Evolutionary conservation across 2,329 filamentous ascomycete genomes (phyloP), one percentile per base, ranked within the genome.

Genomic region (Drechslera avenae): DNA sequence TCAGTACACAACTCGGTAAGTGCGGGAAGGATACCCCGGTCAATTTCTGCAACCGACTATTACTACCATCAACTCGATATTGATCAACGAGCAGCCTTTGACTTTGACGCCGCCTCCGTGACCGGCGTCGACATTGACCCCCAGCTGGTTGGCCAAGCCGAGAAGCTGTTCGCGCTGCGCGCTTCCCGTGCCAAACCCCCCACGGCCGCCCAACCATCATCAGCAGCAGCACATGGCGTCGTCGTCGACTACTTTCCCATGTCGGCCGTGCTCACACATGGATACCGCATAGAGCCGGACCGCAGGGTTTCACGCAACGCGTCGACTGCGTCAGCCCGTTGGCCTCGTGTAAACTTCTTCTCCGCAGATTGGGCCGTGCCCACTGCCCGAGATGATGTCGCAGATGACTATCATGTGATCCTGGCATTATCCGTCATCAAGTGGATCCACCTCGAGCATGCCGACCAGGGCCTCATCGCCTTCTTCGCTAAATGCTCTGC

Each of bases 101-200:
- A 73, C 46, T 74, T 73, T 59, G 56, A 61, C 49, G 72, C 73
- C 36, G 58, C 62, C 46, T 67, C 67, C 21, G 70, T 75, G 46
- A 70, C 67, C 36, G 74, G 73, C 44, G 66, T 76, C 48, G 74
- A 76, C 49, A 71, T 74, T 36, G 74, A 76, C 56, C 55, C 60
- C 37, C 58, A 67, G 18, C 67, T 76, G 36, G 66, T 75, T 52
- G 53, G 46, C 34, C 68, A 73, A 34, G 73, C 74, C 50, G 60
- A 68, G 34, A 64, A 63, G 35, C 71, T 75, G 34, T 49, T 73
- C 46, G 66, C 68, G 10, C 64, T 74, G 19, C 70, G 68, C 40
- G 65, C 66, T 56, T 75, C 73, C 42, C 70, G 73, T 57, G 47
- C 60, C 21, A 64, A 59, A 32, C 68, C 69, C 30, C 46, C 64